Evolutionary conservation across 139 green algal genomes (phyloP).

Genomic region (Chloropicon primus): DNA sequence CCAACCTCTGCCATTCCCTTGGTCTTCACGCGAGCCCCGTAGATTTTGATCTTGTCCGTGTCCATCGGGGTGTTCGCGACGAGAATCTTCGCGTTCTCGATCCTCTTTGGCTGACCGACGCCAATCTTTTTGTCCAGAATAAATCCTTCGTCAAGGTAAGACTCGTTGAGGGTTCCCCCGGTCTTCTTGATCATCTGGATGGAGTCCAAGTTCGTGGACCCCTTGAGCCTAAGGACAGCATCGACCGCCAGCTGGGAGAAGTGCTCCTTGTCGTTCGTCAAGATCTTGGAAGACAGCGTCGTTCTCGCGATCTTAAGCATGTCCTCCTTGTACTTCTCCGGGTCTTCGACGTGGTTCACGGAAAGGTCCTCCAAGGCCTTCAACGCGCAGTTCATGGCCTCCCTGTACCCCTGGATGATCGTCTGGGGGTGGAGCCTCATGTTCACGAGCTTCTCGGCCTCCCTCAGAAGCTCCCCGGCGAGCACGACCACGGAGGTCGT

Average conservation of each 20-base stretch:
- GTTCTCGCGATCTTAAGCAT: constrained; percentile 93
- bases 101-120: constrained; percentile 86
- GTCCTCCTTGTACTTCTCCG: constrained; percentile 45
- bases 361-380: constrained; percentile 31
- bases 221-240: constrained; percentile 80
- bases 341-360: constrained; percentile 31
- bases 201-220: constrained; percentile 77
- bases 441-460: constrained; percentile 87
- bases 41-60: constrained; percentile 99
- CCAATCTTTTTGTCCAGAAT: constrained; percentile 98
- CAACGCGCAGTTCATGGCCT: not conserved
- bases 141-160: constrained; percentile 96
- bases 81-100: constrained; percentile 93
- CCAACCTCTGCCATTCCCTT: constrained; percentile 40
- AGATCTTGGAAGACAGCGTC: constrained; percentile 92
- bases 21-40: constrained; percentile 50
- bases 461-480: constrained; percentile 85
- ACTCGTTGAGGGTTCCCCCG: constrained; percentile 83
- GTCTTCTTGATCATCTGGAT: constrained; percentile 99
- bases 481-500: constrained; percentile 96
- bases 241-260: constrained; percentile 95
- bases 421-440: constrained; percentile 96
- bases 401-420: constrained; percentile 65
- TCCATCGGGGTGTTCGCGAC: constrained; percentile 99
- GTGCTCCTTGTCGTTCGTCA: constrained; percentile 80